phyloP scores from a whole-genome alignment of 352 stramenopile genomes.

The Aphanomyces astaci region DNA sequence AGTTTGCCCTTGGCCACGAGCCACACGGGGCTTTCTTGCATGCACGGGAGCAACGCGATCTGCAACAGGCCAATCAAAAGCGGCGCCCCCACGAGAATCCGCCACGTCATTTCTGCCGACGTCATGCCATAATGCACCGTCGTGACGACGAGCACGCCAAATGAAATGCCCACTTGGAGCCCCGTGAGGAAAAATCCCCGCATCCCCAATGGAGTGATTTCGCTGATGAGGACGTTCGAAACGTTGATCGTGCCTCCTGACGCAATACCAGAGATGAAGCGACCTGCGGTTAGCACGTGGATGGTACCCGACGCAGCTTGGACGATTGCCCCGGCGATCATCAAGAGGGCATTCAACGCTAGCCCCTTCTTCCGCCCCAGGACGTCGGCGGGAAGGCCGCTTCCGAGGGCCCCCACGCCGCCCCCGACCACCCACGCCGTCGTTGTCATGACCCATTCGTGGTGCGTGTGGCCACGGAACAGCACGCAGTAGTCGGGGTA shows the following conservation, averaged over 20 bases:
- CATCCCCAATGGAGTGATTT: conserved; percentile 37
- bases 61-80: conserved; percentile 33
- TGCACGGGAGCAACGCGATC: conserved; percentile 31
- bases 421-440: conserved; percentile 52
- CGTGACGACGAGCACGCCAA: conserved; percentile 42
- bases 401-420: conserved; percentile 37
- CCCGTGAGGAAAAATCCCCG: conserved; percentile 30
- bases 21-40: conserved; percentile 39
- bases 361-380: conserved; percentile 39
- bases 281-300: conserved; percentile 25
- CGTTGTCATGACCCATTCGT: conserved; percentile 43
- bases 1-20: conserved; percentile 31
- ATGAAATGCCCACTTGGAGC: conserved; percentile 40
- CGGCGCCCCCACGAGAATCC: conserved; percentile 42
- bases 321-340: conserved; percentile 21
- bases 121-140: conserved; percentile 22
- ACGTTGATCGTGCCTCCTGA: conserved; percentile 27
- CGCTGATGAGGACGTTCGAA: conserved; percentile 41
- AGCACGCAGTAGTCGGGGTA: conserved; percentile 38
- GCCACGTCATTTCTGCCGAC: conserved; percentile 37
- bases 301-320: conserved; percentile 24
- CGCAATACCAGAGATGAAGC: conserved; percentile 26
- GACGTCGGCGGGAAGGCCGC: conserved; percentile 31
- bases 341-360: conserved; percentile 16
- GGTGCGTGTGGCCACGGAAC: conserved; percentile 46